These are phyloP conservation scores for Tetracladium setigerum DNA, from an alignment of 495 filamentous ascomycete genomes.

Conservation along the genomic window DNA sequence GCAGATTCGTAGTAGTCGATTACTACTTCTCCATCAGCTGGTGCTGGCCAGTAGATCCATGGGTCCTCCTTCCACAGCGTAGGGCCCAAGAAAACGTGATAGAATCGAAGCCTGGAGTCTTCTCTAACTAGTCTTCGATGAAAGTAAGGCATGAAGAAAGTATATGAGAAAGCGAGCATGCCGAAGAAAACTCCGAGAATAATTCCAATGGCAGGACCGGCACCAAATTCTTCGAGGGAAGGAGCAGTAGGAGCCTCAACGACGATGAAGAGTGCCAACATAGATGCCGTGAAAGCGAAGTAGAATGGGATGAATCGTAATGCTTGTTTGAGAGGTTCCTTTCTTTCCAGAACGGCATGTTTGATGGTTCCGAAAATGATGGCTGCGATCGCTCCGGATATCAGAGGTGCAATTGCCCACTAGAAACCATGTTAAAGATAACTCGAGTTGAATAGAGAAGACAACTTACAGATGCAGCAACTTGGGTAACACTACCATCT, in stretches of 20 bases:
- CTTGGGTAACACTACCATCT: constrained; percentile 43
- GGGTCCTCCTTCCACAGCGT: constrained; percentile 40
- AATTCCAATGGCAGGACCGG: constrained; percentile 43
- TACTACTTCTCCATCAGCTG: constrained; percentile 31
- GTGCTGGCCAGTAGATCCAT: constrained; percentile 38
- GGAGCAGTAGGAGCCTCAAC: constrained; percentile 15
- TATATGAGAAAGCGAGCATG: constrained; percentile 37
- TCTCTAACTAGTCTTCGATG: constrained; percentile 48
- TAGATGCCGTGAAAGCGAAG: constrained; percentile 48
- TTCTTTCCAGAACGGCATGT: constrained; percentile 51
- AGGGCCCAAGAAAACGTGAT: constrained; percentile 49
- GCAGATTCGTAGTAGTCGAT: constrained; percentile 48
- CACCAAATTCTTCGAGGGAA: constrained; percentile 34
- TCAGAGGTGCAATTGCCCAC: constrained; percentile 10
- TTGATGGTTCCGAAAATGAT: constrained; percentile 59
- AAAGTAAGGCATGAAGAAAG: constrained; percentile 59
- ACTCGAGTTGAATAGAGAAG: constrained; percentile 32
- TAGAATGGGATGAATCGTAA: constrained; percentile 45
- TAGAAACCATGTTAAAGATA: no score
- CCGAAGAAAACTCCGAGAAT: constrained; percentile 51
- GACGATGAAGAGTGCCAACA: constrained; percentile 37
- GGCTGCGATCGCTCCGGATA: constrained; percentile 50
- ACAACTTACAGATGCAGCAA: constrained; percentile 54
- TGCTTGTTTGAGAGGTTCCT: constrained; percentile 36
- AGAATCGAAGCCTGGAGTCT: constrained; percentile 50